These are phyloP conservation scores for Scleroderma bovista DNA, from an alignment of 768 basidiomycete genomes.

Conservation along the genomic window DNA sequence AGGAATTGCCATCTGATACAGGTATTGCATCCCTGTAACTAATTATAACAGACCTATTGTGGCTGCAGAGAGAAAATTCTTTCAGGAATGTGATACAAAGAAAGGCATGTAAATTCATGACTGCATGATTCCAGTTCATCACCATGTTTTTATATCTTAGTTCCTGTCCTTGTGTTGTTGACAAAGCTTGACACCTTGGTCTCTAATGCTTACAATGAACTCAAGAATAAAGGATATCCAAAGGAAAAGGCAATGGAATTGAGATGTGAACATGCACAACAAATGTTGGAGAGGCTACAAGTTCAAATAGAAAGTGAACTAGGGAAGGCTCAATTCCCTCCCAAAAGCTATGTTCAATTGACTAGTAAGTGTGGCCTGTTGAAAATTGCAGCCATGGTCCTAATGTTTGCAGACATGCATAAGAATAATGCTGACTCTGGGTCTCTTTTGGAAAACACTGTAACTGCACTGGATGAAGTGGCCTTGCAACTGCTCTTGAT, in stretches of 20 bases:
- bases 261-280: constrained; percentile 12
- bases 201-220: not conserved
- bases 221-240: not conserved
- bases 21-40: not conserved
- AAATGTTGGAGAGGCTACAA: not conserved
- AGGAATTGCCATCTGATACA: not conserved
- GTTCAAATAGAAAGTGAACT: not conserved
- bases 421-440: not conserved
- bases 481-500: not conserved
- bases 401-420: not conserved
- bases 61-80: not conserved
- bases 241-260: constrained; percentile 3
- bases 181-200: not conserved
- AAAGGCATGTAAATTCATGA: not conserved
- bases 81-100: not conserved
- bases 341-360: not conserved
- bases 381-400: not conserved
- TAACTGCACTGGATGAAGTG: not conserved
- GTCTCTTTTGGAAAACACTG: not conserved
- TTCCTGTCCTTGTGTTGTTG: not conserved
- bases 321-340: not conserved
- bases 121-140: not conserved
- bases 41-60: not conserved
- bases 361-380: not conserved
- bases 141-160: not conserved